Percentiles rank a stretch among this genome's conserved stretches.
Evolutionary conservation across 306 rosid species (phyloP).

Genomic region (Cercis canadensis): DNA sequence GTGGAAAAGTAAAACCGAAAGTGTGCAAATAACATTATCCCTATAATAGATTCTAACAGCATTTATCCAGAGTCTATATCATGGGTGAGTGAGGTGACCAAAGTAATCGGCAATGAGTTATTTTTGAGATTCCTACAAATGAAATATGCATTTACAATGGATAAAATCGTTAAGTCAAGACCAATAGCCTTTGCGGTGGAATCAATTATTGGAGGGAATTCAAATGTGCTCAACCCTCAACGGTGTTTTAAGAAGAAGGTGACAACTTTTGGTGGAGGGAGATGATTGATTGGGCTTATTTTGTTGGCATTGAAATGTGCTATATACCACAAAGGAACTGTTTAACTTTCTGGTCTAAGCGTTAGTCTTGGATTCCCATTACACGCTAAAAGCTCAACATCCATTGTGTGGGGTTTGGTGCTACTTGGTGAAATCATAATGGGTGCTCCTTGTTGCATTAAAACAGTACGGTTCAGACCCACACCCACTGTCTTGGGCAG

Average conservation of each 20-base stretch:
- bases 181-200: no score
- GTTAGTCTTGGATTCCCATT: slow-evolving; percentile 54
- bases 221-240: no score
- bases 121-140: no score
- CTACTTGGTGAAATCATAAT: slow-evolving; percentile 16
- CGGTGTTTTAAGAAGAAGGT: not conserved
- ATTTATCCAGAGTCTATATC: no score
- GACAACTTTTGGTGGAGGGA: slow-evolving; percentile 13
- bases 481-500: slow-evolving; percentile 43
- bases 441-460: slow-evolving; percentile 50
- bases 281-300: slow-evolving; percentile 35
- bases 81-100: no score
- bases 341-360: slow-evolving; percentile 39
- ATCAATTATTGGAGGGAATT: no score
- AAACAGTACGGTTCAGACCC: slow-evolving; percentile 35
- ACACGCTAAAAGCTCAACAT: slow-evolving; percentile 36
- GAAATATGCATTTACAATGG: no score
- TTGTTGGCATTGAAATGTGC: slow-evolving; percentile 33
- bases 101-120: no score
- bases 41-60: no score
- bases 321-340: slow-evolving; percentile 6
- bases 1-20: no score
- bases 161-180: no score
- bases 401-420: slow-evolving; percentile 48
- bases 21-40: no score